Evolutionary conservation across 768 basidiomycete genomes (phyloP).

Genomic region (Hericium coralloides): DNA sequence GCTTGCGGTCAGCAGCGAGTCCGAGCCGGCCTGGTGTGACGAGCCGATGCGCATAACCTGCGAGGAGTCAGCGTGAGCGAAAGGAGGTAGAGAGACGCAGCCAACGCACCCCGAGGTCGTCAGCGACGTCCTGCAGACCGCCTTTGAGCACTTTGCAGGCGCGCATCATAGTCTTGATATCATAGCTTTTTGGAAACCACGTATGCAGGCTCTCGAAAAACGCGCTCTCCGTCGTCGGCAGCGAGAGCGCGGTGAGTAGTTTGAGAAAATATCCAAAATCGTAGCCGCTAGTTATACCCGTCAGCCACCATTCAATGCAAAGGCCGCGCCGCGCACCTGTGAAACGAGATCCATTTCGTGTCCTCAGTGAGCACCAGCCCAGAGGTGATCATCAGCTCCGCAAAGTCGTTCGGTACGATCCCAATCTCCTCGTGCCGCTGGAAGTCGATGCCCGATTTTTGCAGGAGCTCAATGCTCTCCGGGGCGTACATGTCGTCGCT

Average conservation of each 20-base stretch:
- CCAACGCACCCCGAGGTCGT: constrained; percentile 81
- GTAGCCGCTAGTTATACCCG: constrained; percentile 63
- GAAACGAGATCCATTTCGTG: constrained; percentile 96
- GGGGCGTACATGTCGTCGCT: constrained; percentile 99
- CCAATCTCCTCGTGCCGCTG: constrained; percentile 89
- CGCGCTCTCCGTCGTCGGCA: constrained; percentile 81
- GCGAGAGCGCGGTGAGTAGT: constrained; percentile 74
- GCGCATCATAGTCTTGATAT: constrained; percentile 96
- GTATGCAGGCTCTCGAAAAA: constrained; percentile 82
- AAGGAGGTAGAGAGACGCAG: no score
- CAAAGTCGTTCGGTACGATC: constrained; percentile 89
- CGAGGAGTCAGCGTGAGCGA: constrained; percentile 2
- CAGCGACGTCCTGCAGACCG: constrained; percentile 92
- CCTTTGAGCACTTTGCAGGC: constrained; percentile 73
- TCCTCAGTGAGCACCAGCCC: constrained; percentile 86
- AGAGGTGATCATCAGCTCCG: constrained; percentile 93
- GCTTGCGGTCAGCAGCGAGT: constrained; percentile 85
- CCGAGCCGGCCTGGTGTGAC: constrained; percentile 96
- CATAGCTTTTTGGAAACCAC: constrained; percentile 97
- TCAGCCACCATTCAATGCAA: neutral
- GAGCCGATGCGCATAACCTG: constrained; percentile 85
- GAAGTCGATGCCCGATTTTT: constrained; percentile 95
- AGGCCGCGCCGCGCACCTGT: constrained; percentile 57
- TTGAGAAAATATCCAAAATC: constrained; percentile 99
- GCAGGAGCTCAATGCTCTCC: constrained; percentile 91